Base-by-base conservation (phyloP, 345 rosid species). In the Gossypium australe region DNA sequence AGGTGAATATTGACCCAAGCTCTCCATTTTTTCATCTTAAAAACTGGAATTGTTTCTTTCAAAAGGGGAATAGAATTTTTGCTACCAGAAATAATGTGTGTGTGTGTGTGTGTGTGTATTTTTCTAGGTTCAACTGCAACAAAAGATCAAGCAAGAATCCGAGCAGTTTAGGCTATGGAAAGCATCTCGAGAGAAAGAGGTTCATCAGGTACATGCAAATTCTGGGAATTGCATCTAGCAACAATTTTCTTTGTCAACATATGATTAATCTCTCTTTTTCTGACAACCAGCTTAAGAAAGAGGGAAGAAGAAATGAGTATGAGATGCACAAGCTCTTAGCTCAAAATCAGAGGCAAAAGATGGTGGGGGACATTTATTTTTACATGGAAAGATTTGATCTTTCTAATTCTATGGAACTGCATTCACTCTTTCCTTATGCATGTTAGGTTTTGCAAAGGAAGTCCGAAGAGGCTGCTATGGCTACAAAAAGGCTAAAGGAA, bases 301-400 rank as follows among this genome's bases (percentile, higher is more conserved):
- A 93, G 82, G 99, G 99, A 75, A 85, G 98, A 77, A 88, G 94
- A 80, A 95, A 93, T 66, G 97, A 93, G 82, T 93, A 86, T 58
- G 99, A 95, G 92, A 87, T 93, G 98, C 99, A 95, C 81, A 95
- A 93, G 78, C 85, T 95, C 64, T 78, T 91, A 85, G 94, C 99
- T 78, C 82, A 91, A 80, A 95, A 95, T 84, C 98, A 93, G 77
- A 88, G 92, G 80, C 99, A 95, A 79, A 95, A 95, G 80, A 87
- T 91, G 98, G 99, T 95, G 84, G 98, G 99, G 93, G 84, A 83
- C 73, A 61, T 22, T 68, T 49, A 48, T 41, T 41, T n/a, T 65
- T 60, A 52, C 27, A 60, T 52, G 9, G 17, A 44, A 57, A 69
- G 6, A 7, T 70, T 9, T 76, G 71, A 11, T 62, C 48, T 43